Evolutionary conservation across 176 grass and related monocot species (phyloP).

Genomic region (Luzula sylvatica): DNA sequence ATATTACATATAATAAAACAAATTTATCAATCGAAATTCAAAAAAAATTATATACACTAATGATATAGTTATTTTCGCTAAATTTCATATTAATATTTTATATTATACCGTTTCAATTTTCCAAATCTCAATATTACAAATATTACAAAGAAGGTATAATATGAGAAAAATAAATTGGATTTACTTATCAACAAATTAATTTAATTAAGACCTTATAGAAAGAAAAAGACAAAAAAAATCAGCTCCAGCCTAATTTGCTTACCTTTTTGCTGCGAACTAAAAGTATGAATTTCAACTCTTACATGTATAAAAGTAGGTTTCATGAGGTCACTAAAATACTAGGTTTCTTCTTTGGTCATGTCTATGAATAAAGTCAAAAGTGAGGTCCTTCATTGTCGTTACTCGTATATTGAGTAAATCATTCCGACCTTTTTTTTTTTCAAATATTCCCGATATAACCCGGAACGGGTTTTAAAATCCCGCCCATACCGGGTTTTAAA

Average conservation of each 20-base stretch:
- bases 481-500: no score
- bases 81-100: background rate
- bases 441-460: no score
- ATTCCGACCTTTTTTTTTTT: no score
- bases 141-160: no score
- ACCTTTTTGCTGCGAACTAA: conserved; percentile 97
- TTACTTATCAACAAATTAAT: background rate
- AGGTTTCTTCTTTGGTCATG: no score
- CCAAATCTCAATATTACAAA: conserved; percentile 14
- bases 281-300: no score
- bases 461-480: no score
- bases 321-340: no score
- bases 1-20: conserved; percentile 59
- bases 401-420: no score
- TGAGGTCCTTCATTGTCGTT: no score
- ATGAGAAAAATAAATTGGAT: background rate
- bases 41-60: conserved; percentile 8
- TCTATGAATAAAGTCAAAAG: no score
- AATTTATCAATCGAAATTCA: conserved; percentile 20
- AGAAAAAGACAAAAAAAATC: conserved; percentile 92
- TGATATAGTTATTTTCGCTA: background rate
- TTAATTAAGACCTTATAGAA: conserved; percentile 97
- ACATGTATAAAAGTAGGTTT: no score
- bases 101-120: conserved; percentile 50
- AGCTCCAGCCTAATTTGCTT: conserved; percentile 74